These are phyloP conservation scores for Botrytis cinerea DNA, from an alignment of 2,329 filamentous ascomycete species.

Conservation along the genomic window DNA sequence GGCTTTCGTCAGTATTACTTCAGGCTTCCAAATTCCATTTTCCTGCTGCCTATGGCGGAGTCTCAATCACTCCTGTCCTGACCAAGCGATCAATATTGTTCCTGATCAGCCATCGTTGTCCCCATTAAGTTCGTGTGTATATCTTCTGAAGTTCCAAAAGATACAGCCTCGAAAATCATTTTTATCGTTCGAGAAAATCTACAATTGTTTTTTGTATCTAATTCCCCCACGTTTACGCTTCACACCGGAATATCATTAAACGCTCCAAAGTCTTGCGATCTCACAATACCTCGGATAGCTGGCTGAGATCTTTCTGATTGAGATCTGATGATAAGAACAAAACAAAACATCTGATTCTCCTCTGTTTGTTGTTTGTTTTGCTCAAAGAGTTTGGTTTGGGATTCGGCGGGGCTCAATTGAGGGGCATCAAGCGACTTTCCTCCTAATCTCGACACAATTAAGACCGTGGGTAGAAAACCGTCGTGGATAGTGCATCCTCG, in stretches of 20 bases:
- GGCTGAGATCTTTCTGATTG: neutral
- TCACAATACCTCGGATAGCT: neutral
- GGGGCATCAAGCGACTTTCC: constrained; percentile 18
- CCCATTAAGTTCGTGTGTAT: neutral
- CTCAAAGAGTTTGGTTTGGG: neutral
- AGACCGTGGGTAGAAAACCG: neutral
- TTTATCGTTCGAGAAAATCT: neutral
- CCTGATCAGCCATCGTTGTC: neutral
- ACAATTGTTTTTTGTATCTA: neutral
- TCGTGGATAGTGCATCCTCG: constrained; percentile 26
- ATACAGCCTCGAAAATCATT: neutral
- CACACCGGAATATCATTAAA: neutral
- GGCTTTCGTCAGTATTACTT: constrained; percentile 11
- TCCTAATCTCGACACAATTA: constrained; percentile 5
- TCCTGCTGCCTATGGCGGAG: constrained; percentile 23
- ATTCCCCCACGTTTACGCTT: neutral
- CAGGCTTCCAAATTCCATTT: constrained; percentile 24
- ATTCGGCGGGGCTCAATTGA: constrained; percentile 10
- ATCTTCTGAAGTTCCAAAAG: constrained; percentile 10
- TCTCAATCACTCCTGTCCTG: constrained; percentile 5
- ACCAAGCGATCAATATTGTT: constrained; percentile 7
- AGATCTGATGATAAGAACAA: neutral
- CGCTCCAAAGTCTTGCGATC: neutral
- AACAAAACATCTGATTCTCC: neutral
- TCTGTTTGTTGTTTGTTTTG: neutral